Percentiles rank a stretch among this genome's conserved stretches.
phyloP scores from a whole-genome alignment of 2,329 filamentous ascomycete genomes.

The Myriosclerotinia curreyana region DNA sequence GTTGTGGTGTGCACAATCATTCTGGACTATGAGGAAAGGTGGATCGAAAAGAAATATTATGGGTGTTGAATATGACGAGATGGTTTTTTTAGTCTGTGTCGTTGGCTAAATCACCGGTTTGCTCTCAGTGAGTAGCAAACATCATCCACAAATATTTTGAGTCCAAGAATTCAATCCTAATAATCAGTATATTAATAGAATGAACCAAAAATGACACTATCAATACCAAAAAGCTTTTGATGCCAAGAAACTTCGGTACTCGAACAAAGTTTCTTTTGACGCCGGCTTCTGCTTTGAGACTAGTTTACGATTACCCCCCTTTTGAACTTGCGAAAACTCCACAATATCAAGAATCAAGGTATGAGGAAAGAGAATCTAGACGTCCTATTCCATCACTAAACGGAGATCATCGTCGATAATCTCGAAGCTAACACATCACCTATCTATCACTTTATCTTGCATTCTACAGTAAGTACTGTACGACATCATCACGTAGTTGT shows the following conservation, averaged over 20 bases:
- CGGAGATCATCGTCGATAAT: neutral
- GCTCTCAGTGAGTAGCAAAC: neutral
- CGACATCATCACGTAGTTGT: neutral
- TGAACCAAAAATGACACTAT: neutral
- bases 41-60: conserved; percentile 88
- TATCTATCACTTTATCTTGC: neutral
- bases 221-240: neutral
- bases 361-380: neutral
- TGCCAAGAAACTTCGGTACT: neutral
- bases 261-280: neutral
- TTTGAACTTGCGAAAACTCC: no score
- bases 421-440: neutral
- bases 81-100: neutral
- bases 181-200: neutral
- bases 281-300: neutral
- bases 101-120: no score
- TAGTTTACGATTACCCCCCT: neutral
- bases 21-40: conserved; percentile 77
- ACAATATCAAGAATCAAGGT: neutral
- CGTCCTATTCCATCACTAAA: neutral
- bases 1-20: conserved; percentile 83
- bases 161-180: neutral
- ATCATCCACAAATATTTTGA: neutral
- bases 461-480: neutral
- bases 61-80: conserved; percentile 59